Evolutionary conservation across 345 rosid genomes (phyloP).

Genomic region (Aethionema arabicum): DNA sequence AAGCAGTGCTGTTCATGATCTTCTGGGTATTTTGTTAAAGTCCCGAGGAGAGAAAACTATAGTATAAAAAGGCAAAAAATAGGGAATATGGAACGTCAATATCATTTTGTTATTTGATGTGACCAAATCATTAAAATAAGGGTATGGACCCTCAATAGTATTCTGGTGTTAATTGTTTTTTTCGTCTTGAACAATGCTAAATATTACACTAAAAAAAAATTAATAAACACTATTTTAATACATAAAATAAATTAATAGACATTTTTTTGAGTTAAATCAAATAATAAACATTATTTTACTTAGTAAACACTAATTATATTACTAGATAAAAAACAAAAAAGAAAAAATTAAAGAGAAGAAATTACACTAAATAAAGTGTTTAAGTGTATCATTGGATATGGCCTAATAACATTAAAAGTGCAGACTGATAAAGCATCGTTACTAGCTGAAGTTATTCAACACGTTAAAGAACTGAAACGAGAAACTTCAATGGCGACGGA

Average conservation of each 20-base stretch:
- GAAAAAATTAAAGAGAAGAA: no score
- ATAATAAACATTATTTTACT: no score
- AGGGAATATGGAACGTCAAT: constrained; percentile 52
- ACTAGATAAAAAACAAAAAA: no score
- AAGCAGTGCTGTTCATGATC: constrained; percentile 29
- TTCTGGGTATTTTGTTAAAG: constrained; percentile 33
- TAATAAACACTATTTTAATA: no score
- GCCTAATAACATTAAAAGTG: not conserved
- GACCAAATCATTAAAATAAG: constrained; percentile 62
- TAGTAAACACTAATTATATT: no score
- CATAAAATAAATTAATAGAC: no score
- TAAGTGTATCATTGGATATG: no score
- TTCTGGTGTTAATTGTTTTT: not conserved
- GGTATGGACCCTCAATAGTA: constrained; percentile 55
- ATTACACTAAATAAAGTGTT: no score
- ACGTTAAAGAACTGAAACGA: constrained; percentile 86
- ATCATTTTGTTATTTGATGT: constrained; percentile 55
- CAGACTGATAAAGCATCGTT: constrained; percentile 98
- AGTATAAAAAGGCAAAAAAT: constrained; percentile 28
- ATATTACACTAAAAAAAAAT: no score
- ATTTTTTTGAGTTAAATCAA: no score
- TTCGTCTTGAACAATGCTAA: not conserved
- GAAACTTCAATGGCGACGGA: constrained; percentile 80
- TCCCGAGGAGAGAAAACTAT: constrained; percentile 39
- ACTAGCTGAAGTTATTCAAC: constrained; percentile 96